Evolutionary conservation across 305 asterid genomes (phyloP), one percentile per base, ranked within the genome.

Genomic region (Andrographis paniculata): DNA sequence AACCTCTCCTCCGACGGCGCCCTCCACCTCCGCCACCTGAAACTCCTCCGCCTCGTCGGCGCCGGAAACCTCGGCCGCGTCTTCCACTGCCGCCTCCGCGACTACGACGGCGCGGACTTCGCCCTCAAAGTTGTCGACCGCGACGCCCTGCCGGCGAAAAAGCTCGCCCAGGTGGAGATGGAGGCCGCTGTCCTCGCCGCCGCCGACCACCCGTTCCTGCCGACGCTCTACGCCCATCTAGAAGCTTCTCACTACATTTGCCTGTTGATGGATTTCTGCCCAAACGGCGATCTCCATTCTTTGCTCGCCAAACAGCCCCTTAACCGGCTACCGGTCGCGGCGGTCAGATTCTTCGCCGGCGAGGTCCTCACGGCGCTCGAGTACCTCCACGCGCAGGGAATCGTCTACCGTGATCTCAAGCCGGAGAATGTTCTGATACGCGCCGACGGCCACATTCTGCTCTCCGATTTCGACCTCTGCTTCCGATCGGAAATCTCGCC

Each of bases 41-140:
- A 88, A 64, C 84, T 88, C 38, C 64, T 69, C 50, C 88, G 82
- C 52, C 79, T 82, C 22, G 82, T 84, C 22, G 97, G 97, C 0
- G 50, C 95, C 3, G 97, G 97, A 0, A 73, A 88, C 69, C 89
- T 88, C 43, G 95, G 97, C 44, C 83, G 97, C 2, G 95, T 88
- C 44, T 88, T 88, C 69, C 84, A 64, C 15, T 84, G 95, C 60
- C 89, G 95, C 14, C 68, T 88, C 22, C 78, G 84, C 3, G 97
- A 85, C 59, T 62, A 72, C 42, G 94, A 88, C 5, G 83, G 69
- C 62, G 94, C 95, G 2, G 69, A 67, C 41, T 88, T 84, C 51
- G 97, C 97, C 0, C 78, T 88, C 14, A 88, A 88, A 30, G 95
- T 88, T 6, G 91, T 88, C 39, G 97, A 88, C 41, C 81, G 78